Conservation (phyloP, 208 protist genomes). For the Leptomonas pyrrhocoris region DNA sequence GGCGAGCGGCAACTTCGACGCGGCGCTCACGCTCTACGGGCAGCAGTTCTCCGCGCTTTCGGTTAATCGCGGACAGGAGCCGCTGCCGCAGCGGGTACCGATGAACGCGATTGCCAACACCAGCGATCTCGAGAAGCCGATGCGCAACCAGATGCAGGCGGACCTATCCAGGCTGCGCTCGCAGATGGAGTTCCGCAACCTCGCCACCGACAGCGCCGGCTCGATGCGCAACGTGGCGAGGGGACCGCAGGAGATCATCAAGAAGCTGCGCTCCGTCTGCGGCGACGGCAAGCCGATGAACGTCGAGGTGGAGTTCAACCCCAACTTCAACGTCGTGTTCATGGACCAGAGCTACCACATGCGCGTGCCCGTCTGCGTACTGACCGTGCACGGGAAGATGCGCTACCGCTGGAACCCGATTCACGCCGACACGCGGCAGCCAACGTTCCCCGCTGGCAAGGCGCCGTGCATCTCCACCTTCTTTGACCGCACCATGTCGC, state of each 20-base stretch:
- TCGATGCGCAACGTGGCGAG: constrained; percentile 57
- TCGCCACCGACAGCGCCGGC: constrained; percentile 54
- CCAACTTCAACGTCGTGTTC: constrained; percentile 71
- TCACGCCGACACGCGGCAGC: constrained; percentile 32
- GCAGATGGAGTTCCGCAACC: constrained; percentile 63
- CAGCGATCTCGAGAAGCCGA: constrained; percentile 42
- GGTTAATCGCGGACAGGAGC: constrained; percentile 57
- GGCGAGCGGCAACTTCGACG: constrained; percentile 27
- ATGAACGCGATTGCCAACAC: constrained; percentile 53
- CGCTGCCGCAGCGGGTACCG: constrained; percentile 59
- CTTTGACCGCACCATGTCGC: constrained; percentile 82
- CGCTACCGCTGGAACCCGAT: constrained; percentile 68
- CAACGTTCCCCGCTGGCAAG: constrained; percentile 37
- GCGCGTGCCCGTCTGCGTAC: constrained; percentile 62
- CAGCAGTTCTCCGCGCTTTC: constrained; percentile 39
- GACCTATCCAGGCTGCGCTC: constrained; percentile 53
- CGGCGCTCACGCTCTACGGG: constrained; percentile 28
- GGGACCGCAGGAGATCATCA: constrained; percentile 49
- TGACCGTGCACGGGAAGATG: constrained; percentile 83
- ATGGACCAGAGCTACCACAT: constrained; percentile 45
- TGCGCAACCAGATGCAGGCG: constrained; percentile 60
- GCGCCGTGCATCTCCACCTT: constrained; percentile 69
- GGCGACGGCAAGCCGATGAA: constrained; percentile 46
- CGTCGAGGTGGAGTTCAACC: constrained; percentile 57
- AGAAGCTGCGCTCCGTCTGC: constrained; percentile 49